Percentiles rank a stretch among this genome's conserved stretches.
Conservation (phyloP, 1,284 basidiomycete species). For the Malassezia psittaci region DNA sequence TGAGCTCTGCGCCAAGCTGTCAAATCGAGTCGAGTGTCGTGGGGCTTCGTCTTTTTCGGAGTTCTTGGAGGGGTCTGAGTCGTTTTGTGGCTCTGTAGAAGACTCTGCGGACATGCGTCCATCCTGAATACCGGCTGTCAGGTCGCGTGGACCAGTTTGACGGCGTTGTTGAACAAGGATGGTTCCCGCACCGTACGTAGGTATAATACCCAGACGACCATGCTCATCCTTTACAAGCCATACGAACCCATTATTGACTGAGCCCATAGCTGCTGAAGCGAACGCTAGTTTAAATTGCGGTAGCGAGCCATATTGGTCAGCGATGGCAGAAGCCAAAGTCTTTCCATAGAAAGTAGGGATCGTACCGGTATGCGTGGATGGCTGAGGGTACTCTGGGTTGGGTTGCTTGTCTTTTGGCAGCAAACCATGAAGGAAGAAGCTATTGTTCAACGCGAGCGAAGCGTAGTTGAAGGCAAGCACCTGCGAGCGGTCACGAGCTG, state of each 20-base stretch:
- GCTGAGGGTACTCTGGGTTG: conserved; percentile 14
- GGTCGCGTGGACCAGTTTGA: conserved; percentile 29
- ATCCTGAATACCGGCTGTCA: conserved; percentile 31
- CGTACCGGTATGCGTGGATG: conserved; percentile 13
- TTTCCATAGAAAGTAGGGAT: conserved; percentile 18
- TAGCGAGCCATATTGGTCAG: conserved; percentile 58
- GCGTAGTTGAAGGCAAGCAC: conserved; percentile 82
- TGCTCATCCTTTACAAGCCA: conserved; percentile 69
- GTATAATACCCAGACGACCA: conserved; percentile 61
- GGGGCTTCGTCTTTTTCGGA: neutral
- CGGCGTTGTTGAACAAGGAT: conserved; percentile 57
- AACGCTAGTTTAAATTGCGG: conserved; percentile 65
- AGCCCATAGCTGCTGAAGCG: conserved; percentile 64
- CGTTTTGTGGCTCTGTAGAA: conserved; percentile 1
- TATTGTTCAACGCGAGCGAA: conserved; percentile 83
- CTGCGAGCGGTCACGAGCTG: conserved; percentile 58
- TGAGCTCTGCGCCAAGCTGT: conserved; percentile 14
- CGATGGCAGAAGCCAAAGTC: conserved; percentile 52
- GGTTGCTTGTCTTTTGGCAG: conserved; percentile 50
- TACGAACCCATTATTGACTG: conserved; percentile 68
- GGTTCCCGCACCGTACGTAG: conserved; percentile 82
- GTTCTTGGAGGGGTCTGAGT: neutral
- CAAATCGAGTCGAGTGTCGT: conserved; percentile 9
- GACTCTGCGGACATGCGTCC: conserved; percentile 17
- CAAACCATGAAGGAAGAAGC: conserved; percentile 78